Conservation (phyloP, 2,329 filamentous ascomycete species). For the Madurella fahalii region DNA sequence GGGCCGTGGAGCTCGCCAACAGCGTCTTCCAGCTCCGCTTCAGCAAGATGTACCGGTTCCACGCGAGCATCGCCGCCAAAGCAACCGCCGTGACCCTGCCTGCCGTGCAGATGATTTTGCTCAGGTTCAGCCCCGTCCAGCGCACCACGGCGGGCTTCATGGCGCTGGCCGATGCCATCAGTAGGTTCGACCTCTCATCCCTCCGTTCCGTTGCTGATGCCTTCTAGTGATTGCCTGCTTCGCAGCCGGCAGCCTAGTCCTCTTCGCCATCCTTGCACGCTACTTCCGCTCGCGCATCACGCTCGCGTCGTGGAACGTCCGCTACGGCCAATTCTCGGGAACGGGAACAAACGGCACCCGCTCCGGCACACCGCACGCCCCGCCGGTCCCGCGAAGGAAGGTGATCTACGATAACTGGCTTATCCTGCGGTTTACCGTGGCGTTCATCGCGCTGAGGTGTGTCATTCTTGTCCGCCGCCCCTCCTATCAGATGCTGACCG, state of each 20-base stretch:
- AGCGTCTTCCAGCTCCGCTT: conserved; percentile 24
- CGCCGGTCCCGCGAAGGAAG: conserved; percentile 11
- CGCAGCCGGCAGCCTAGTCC: conserved; percentile 33
- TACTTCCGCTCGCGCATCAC: conserved; percentile 38
- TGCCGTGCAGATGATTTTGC: conserved; percentile 18
- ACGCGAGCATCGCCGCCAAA: conserved; percentile 20
- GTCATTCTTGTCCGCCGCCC: neutral
- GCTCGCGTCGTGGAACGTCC: conserved; percentile 31
- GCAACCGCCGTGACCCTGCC: conserved; percentile 16
- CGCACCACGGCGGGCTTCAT: conserved; percentile 20
- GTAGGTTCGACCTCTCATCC: conserved; percentile 10
- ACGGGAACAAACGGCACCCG: conserved; percentile 5
- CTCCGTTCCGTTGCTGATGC: neutral
- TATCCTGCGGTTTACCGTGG: conserved; percentile 42
- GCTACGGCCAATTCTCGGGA: conserved; percentile 27
- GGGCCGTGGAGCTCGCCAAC: conserved; percentile 28
- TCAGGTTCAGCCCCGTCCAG: conserved; percentile 16
- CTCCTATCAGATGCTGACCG: neutral
- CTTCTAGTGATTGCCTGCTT: conserved; percentile 38
- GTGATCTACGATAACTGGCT: conserved; percentile 45
- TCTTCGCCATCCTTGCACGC: conserved; percentile 38
- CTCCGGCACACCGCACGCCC: neutral
- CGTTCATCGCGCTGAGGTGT: conserved; percentile 36
- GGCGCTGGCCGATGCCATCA: conserved; percentile 22
- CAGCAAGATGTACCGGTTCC: conserved; percentile 12